These are phyloP conservation scores for Aspergillus cavernicola DNA, from an alignment of 495 filamentous ascomycete species.

Conservation along the genomic window DNA sequence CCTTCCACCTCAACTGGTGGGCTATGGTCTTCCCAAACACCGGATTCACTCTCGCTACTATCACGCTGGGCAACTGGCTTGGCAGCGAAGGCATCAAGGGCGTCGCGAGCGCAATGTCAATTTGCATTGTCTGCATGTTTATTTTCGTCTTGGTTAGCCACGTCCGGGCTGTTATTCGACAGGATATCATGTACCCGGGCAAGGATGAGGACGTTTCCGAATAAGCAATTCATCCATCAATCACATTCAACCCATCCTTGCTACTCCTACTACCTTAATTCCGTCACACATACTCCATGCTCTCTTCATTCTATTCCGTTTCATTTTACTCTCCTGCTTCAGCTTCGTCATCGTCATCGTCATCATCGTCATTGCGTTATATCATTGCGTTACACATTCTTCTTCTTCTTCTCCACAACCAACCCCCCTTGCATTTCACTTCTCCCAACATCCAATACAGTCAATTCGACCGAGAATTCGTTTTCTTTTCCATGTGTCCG, in stretches of 20 bases:
- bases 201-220: conserved; percentile 57
- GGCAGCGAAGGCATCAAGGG: conserved; percentile 37
- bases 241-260: background rate
- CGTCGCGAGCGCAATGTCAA: conserved; percentile 41
- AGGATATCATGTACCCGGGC: conserved; percentile 59
- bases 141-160: conserved; percentile 52
- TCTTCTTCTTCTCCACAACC: background rate
- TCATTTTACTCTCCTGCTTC: background rate
- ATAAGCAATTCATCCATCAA: conserved; percentile 14
- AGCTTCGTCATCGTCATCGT: background rate
- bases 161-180: conserved; percentile 47
- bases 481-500: background rate
- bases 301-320: background rate
- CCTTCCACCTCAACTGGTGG: conserved; percentile 48
- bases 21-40: conserved; percentile 50
- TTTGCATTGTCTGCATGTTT: conserved; percentile 55
- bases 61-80: conserved; percentile 41
- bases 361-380: no score
- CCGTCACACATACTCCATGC: background rate
- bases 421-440: background rate
- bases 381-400: background rate
- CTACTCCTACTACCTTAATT: background rate
- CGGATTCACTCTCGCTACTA: conserved; percentile 45
- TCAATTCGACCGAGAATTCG: no score
- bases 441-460: no score